Percentiles rank a stretch among this genome's conserved stretches.
These are phyloP conservation scores for Leptographium lundbergii DNA, from an alignment of 2,329 filamentous ascomycete species.

Conservation along the genomic window DNA sequence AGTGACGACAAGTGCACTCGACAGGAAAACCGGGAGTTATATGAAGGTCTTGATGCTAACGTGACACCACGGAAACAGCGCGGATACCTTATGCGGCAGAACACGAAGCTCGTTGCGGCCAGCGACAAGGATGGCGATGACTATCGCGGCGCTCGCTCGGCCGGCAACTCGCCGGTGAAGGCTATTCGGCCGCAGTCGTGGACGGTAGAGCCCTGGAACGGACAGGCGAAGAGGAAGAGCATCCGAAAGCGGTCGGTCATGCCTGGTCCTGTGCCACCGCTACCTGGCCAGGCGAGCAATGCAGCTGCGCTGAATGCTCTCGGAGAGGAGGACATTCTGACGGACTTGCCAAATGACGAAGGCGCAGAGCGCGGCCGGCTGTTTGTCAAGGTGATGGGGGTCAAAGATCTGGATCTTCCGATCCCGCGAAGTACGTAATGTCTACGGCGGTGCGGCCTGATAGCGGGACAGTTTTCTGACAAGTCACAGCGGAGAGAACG, in stretches of 20 bases:
- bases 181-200: slow-evolving; percentile 78
- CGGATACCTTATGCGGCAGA: slow-evolving; percentile 96
- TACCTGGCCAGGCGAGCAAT: slow-evolving; percentile 81
- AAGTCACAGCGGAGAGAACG: slow-evolving; percentile 59
- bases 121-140: slow-evolving; percentile 58
- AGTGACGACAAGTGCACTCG: slow-evolving; percentile 1
- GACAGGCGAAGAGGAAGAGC: slow-evolving; percentile 55
- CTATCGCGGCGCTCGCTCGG: slow-evolving; percentile 42
- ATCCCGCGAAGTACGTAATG: slow-evolving; percentile 66
- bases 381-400: slow-evolving; percentile 97
- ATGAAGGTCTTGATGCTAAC: slow-evolving; percentile 45
- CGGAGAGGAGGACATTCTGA: slow-evolving; percentile 52
- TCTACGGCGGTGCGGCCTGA: background rate
- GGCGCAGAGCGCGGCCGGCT: slow-evolving; percentile 78
- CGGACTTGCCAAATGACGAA: slow-evolving; percentile 53
- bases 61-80: slow-evolving; percentile 58
- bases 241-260: slow-evolving; percentile 44
- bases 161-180: slow-evolving; percentile 58
- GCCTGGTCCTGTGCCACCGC: slow-evolving; percentile 59
- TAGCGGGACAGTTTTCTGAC: slow-evolving; percentile 2
- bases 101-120: slow-evolving; percentile 93
- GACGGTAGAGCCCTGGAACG: slow-evolving; percentile 96
- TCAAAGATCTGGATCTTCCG: slow-evolving; percentile 88
- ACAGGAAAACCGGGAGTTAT: slow-evolving; percentile 8
- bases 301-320: slow-evolving; percentile 52